A percentile compares a stretch with the other conserved stretches of the same genome.
Conservation (phyloP, 257 asterid species). For the Plantago elongata region DNA sequence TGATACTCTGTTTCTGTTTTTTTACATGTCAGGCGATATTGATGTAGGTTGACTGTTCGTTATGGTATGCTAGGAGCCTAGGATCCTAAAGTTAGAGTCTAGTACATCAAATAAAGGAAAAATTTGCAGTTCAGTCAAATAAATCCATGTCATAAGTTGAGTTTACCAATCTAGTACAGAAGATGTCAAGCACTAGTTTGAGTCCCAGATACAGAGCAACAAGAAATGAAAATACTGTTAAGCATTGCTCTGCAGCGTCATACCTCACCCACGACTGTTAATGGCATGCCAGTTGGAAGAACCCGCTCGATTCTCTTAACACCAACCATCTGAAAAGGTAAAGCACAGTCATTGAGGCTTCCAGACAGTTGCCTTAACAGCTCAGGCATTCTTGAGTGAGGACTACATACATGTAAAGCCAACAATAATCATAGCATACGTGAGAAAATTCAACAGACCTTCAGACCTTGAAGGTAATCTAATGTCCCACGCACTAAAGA, state of each 20-base stretch:
- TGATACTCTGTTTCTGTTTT: too few species aligned
- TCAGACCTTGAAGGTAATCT: constrained; percentile 96
- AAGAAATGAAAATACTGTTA: background rate
- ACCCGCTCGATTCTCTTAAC: constrained; percentile 97
- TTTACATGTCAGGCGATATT: too few species aligned
- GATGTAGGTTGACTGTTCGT: too few species aligned
- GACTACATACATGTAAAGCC: constrained; percentile 1
- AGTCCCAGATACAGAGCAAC: constrained; percentile 3
- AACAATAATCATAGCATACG: background rate
- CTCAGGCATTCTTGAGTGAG: background rate
- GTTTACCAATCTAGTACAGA: too few species aligned
- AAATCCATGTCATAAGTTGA: too few species aligned
- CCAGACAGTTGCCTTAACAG: constrained; percentile 14
- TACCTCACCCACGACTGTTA: constrained; percentile 99
- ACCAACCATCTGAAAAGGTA: constrained; percentile 79
- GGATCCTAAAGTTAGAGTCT: too few species aligned
- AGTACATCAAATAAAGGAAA: too few species aligned
- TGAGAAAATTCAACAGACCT: constrained; percentile 41
- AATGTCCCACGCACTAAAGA: constrained; percentile 94
- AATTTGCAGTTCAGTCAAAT: too few species aligned
- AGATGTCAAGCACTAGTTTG: background rate
- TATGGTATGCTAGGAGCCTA: too few species aligned
- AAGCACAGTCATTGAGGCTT: constrained; percentile 14
- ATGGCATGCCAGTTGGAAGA: constrained; percentile 90
- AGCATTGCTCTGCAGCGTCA: constrained; percentile 19